phyloP scores from a whole-genome alignment of 768 basidiomycete species.

The Atractiella rhizophila region DNA sequence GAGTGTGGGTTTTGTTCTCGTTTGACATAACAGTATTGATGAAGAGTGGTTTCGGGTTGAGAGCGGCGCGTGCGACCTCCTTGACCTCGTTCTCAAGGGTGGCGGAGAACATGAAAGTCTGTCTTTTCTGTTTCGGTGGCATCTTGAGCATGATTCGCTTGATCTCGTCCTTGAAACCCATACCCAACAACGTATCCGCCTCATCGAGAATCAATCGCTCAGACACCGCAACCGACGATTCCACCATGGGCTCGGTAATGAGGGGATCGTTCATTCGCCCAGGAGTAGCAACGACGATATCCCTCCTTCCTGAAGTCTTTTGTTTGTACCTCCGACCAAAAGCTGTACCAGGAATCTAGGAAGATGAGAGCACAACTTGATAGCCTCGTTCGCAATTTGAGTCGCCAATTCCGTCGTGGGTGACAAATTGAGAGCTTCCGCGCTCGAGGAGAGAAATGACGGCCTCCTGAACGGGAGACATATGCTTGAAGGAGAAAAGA shows the following conservation, averaged over 20 bases:
- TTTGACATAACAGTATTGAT: constrained; percentile 35
- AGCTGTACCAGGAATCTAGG: constrained; percentile 35
- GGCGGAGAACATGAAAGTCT: constrained; percentile 27
- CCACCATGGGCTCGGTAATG: constrained; percentile 28
- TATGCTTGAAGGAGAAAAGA: constrained; percentile 42
- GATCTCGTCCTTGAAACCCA: constrained; percentile 23
- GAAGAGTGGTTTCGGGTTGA: constrained; percentile 24
- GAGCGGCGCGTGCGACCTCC: constrained; percentile 19
- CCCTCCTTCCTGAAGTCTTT: constrained; percentile 34
- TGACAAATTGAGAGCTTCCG: constrained; percentile 23
- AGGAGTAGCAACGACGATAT: constrained; percentile 24
- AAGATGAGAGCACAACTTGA: constrained; percentile 37
- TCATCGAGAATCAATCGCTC: constrained; percentile 57
- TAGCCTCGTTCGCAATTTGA: constrained; percentile 28
- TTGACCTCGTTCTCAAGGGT: constrained; percentile 26
- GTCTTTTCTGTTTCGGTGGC: constrained; percentile 23
- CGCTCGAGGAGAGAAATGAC: constrained; percentile 55
- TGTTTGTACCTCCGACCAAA: constrained; percentile 51
- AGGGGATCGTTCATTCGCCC: constrained; percentile 24
- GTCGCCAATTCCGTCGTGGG: constrained; percentile 25
- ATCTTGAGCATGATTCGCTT: constrained; percentile 42
- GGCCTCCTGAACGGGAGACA: constrained; percentile 60
- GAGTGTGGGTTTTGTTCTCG: constrained; percentile 38
- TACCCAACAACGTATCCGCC: constrained; percentile 24
- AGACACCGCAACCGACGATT: constrained; percentile 30